A percentile compares a stretch with the other conserved stretches of the same genome.
Evolutionary conservation across 495 filamentous ascomycete genomes (phyloP).

Genomic region (Aspergillus panamensis): DNA sequence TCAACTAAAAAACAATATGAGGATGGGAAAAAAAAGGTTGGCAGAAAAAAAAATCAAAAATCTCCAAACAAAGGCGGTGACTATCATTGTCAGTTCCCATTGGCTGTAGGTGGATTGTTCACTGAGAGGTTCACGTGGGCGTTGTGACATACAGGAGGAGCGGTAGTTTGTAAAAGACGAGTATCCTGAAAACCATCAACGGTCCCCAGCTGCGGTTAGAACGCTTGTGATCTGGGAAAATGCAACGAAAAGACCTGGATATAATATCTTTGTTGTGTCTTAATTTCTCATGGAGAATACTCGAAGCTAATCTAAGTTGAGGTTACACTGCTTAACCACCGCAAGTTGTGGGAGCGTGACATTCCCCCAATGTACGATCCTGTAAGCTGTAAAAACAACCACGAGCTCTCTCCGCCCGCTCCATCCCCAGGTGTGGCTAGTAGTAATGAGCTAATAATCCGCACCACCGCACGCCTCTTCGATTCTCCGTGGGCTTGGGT

Average conservation of each 20-base stretch:
- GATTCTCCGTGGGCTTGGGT: background rate
- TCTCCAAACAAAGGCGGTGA: constrained; percentile 22
- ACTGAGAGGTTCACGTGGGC: constrained; percentile 21
- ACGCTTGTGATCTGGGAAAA: too few relatives aligned
- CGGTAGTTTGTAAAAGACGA: background rate
- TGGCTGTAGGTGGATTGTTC: constrained; percentile 16
- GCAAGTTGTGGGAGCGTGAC: background rate
- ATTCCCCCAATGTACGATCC: constrained; percentile 10
- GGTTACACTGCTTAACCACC: constrained; percentile 2
- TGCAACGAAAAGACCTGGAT: background rate
- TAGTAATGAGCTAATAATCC: constrained; percentile 14
- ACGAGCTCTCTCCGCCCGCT: constrained; percentile 34
- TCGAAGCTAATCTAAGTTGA: background rate
- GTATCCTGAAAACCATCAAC: background rate
- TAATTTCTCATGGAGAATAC: background rate
- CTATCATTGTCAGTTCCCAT: constrained; percentile 14
- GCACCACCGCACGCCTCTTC: background rate
- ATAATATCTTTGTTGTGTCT: background rate
- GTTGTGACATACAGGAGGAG: constrained; percentile 5
- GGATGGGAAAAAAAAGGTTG: constrained; percentile 33
- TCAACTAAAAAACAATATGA: background rate
- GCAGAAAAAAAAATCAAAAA: constrained; percentile 28
- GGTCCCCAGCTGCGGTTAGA: too few relatives aligned
- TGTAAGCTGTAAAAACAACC: constrained; percentile 12
- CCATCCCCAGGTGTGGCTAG: constrained; percentile 2